Conservation (phyloP, 2,329 filamentous ascomycete genomes). For the Beauveria pseudobassiana region DNA sequence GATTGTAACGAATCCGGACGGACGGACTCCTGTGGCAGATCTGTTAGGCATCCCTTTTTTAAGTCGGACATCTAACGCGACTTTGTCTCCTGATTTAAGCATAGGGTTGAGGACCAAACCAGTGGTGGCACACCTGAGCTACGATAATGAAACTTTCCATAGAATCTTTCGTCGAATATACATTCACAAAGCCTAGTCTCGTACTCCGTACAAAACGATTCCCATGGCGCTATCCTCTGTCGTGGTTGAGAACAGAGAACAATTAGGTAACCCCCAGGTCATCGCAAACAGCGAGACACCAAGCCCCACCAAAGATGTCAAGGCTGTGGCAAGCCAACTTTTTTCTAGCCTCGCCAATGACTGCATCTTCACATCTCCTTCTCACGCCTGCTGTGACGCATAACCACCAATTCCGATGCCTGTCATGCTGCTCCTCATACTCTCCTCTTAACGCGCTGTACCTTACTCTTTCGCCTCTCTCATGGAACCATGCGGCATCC, state of each 20-base stretch:
- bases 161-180: too few relatives aligned
- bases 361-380: background rate
- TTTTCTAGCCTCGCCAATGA: constrained; percentile 1
- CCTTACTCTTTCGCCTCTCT: background rate
- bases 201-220: too few relatives aligned
- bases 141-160: too few relatives aligned
- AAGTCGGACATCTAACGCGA: background rate
- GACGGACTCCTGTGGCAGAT: background rate
- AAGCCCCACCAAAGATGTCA: background rate
- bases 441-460: background rate
- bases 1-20: background rate
- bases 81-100: background rate
- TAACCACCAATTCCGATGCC: background rate
- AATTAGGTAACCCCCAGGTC: too few relatives aligned
- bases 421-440: background rate
- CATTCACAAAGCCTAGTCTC: too few relatives aligned
- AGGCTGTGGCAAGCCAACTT: background rate
- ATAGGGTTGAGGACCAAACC: background rate
- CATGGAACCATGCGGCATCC: constrained; percentile 9
- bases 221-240: too few relatives aligned
- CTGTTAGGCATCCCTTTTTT: background rate
- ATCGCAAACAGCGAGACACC: background rate
- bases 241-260: too few relatives aligned
- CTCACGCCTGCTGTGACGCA: background rate
- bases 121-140: background rate